Conservation (phyloP, 1,284 basidiomycete species). For the Sutorius eximius region DNA sequence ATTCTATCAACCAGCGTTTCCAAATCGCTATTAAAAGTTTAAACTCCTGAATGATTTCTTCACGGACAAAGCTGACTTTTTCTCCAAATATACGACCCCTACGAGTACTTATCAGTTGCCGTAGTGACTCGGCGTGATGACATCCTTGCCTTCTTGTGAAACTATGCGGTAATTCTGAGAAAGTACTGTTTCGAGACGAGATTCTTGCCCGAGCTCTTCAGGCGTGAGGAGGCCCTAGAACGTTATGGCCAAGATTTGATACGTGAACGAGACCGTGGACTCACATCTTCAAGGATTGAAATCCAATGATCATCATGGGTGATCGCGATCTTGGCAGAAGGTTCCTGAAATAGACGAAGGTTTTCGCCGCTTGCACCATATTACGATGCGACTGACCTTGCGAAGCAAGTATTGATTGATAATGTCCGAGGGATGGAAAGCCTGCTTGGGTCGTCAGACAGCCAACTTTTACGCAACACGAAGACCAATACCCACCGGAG, state of each 20-base stretch:
- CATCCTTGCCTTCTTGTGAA: background rate
- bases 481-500: background rate
- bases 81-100: constrained; percentile 7
- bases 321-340: constrained; percentile 11
- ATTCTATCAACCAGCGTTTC: background rate
- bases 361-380: background rate
- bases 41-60: background rate
- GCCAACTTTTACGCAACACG: too few species aligned
- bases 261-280: background rate
- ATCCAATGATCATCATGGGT: constrained; percentile 9
- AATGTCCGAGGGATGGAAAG: constrained; percentile 11
- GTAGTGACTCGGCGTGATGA: background rate
- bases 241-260: background rate
- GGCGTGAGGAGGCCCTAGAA: background rate
- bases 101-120: background rate
- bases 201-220: background rate
- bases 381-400: background rate
- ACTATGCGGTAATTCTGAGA: background rate
- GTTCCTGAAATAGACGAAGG: background rate
- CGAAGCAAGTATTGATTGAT: constrained; percentile 13
- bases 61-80: background rate
- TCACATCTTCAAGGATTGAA: constrained; percentile 10
- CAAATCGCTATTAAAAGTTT: background rate
- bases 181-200: background rate
- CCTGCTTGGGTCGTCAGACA: background rate